phyloP scores from a whole-genome alignment of 371 early-diverging fungal species.

The Synchytrium microbalum region DNA sequence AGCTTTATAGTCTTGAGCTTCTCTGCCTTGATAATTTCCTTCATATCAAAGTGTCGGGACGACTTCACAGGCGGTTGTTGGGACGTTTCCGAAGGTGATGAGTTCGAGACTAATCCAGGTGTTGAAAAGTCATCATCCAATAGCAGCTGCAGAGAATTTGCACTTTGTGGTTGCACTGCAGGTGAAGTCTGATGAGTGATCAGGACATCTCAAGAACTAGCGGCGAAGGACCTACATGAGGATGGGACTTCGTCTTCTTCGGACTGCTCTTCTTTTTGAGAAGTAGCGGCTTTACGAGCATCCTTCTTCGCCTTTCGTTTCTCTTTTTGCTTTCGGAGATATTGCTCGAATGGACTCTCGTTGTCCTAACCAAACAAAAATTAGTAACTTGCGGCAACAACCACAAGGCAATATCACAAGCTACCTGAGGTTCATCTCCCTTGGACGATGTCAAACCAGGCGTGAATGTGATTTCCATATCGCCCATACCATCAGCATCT shows the following conservation, averaged over 20 bases:
- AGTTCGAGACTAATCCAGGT: neutral
- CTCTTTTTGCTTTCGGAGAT: conserved; percentile 78
- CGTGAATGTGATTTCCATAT: conserved; percentile 94
- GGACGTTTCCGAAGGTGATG: neutral
- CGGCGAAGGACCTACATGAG: too few species aligned
- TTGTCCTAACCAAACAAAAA: conserved; percentile 36
- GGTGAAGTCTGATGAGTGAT: neutral
- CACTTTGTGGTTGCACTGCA: neutral
- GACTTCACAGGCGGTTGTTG: conserved; percentile 33
- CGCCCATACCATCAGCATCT: conserved; percentile 47
- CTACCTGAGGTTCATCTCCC: conserved; percentile 1
- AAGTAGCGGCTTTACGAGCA: conserved; percentile 25
- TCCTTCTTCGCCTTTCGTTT: conserved; percentile 37
- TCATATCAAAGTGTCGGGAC: conserved; percentile 51
- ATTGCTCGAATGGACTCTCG: conserved; percentile 77
- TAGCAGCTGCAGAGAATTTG: neutral
- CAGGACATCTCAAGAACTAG: too few species aligned
- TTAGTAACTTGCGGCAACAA: too few species aligned
- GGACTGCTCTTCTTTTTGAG: neutral
- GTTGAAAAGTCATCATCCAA: neutral
- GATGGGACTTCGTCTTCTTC: too few species aligned
- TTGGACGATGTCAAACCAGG: conserved; percentile 61
- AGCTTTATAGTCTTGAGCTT: conserved; percentile 46
- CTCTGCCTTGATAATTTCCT: conserved; percentile 79
- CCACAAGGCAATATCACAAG: neutral